Percentiles rank a stretch among this genome's conserved stretches.
Conservation (phyloP, 257 asterid species). For the Petunia axillaris region DNA sequence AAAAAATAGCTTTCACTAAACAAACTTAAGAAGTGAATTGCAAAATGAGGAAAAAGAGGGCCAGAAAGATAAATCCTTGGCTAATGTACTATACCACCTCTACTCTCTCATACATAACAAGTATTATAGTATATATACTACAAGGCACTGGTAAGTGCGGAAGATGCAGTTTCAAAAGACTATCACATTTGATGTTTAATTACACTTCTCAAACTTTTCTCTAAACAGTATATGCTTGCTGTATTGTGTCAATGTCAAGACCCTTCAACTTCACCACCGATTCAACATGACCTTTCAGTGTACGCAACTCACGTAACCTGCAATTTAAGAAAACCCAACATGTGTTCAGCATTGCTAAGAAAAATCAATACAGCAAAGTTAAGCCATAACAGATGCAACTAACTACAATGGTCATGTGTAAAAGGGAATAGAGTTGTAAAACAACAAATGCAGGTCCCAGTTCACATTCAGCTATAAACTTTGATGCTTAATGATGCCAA, state of each 20-base stretch:
- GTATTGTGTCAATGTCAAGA: slow-evolving; percentile 91
- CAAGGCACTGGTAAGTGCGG: background rate
- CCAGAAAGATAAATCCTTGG: no score
- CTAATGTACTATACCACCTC: no score
- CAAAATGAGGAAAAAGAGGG: no score
- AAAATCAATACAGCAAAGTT: background rate
- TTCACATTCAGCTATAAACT: background rate
- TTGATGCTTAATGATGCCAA: background rate
- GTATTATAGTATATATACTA: background rate
- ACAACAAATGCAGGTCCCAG: background rate
- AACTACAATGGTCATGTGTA: background rate
- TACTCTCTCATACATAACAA: no score
- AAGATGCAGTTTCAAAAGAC: background rate
- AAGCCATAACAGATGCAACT: background rate
- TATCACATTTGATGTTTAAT: background rate
- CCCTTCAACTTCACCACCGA: slow-evolving; percentile 96
- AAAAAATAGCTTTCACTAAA: no score
- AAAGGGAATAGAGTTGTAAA: background rate
- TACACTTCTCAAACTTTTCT: slow-evolving; percentile 33
- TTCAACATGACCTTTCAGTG: slow-evolving; percentile 93
- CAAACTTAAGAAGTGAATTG: no score
- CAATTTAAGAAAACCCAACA: background rate
- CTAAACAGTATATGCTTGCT: slow-evolving; percentile 93
- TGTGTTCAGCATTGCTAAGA: background rate
- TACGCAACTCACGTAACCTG: slow-evolving; percentile 87